Evolutionary conservation across 1,284 basidiomycete genomes (phyloP).

Genomic region (Ustilago curta): DNA sequence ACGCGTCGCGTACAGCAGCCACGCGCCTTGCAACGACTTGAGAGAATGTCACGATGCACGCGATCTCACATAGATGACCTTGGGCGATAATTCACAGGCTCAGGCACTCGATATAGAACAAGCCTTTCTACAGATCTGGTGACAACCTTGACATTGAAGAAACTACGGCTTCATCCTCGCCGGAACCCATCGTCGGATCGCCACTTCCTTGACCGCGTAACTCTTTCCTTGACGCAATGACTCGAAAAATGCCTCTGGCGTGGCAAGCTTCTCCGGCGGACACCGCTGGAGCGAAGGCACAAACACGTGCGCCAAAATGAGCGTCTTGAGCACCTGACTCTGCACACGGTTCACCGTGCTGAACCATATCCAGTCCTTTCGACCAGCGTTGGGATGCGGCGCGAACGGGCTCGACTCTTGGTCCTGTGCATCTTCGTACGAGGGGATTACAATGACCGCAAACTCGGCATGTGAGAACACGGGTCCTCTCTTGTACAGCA

Average conservation of each 20-base stretch:
- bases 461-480: constrained; percentile 98
- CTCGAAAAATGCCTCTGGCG: constrained; percentile 73
- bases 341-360: constrained; percentile 97
- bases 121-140: neutral
- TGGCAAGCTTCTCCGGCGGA: constrained; percentile 33
- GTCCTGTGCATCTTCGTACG: constrained; percentile 85
- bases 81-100: neutral
- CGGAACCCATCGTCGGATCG: constrained; percentile 86
- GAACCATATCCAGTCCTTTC: constrained; percentile 90
- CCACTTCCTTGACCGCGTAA: constrained; percentile 82
- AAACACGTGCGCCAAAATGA: constrained; percentile 63
- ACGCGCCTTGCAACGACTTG: neutral
- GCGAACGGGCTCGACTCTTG: constrained; percentile 70
- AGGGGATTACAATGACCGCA: constrained; percentile 86
- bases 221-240: constrained; percentile 74
- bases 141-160: neutral
- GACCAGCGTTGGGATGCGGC: constrained; percentile 67
- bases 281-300: constrained; percentile 54
- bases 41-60: neutral
- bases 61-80: constrained; percentile 16
- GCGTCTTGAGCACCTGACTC: constrained; percentile 88
- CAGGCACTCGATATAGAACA: neutral
- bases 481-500: constrained; percentile 93
- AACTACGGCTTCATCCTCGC: constrained; percentile 86
- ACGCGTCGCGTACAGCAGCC: constrained; percentile 39